Evolutionary conservation across 2,329 filamentous ascomycete species (phyloP), one percentile per base, ranked within the genome.

Genomic region (Alternaria atra): DNA sequence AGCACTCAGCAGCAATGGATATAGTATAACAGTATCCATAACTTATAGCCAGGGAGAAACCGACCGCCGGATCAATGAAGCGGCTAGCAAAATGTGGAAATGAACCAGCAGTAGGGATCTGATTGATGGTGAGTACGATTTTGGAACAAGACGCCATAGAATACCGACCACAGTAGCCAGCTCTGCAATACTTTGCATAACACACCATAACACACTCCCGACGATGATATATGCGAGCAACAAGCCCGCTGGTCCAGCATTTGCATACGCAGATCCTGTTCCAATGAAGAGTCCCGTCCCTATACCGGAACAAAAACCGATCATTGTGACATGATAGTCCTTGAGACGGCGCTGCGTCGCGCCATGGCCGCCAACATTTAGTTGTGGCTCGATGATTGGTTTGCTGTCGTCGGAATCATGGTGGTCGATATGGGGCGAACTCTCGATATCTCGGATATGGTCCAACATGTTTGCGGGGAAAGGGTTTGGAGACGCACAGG

Each of bases 151-250:
- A 40, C 5, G 4, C 12, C 15, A 2, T 9, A 7, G 25, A 10
- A 3, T 52, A 63, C 66, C 46, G n/a, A 69, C 66, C 40, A 69
- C 57, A 20, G 65, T 82, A 43, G 80, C 84, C 85, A 90, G 88
- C 72, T 90, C 87, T 9, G 87, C 87, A 52, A 88, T 79, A 61
- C 83, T 84, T 69, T 88, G 89, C 81, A 88, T 89, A 70, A 89
- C 84, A 59, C 86, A 78, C 34, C 80, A 87, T 48, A 89, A 77
- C 43, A 89, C 71, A 68, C 79, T 71, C 25, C 80, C 80, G 69
- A 89, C 87, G 40, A 87, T 59, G 25, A 80, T 80, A 69, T 85
- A 89, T 27, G 84, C 86, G 59, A 90, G 75, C 63, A 90, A 81
- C 43, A 89, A 77, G 46, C 81, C 84, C 42, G 76, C 82, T 3